Evolutionary conservation across 1,139 yeast species (phyloP), one percentile per base, ranked within the genome.

Genomic region (Lodderomyces pseudojiufengensis): DNA sequence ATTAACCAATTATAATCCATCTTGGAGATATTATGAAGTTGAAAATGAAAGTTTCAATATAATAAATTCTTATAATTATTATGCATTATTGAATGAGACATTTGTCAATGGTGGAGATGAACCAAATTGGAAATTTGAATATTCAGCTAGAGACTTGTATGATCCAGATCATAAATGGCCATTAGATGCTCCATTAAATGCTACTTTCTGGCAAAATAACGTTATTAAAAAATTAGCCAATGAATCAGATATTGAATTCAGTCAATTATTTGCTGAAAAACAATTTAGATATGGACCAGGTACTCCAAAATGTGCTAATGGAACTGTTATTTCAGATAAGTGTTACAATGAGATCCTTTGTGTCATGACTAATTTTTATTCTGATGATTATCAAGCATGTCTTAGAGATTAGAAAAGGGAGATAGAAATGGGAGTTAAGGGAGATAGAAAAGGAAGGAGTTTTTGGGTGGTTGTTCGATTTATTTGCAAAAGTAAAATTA

Each of bases 21-120:
- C 80, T 20, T 82, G 85, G 84, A 70, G 84, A 54, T 80, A 79
- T 58, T 82, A 82, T 50, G 78, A 77, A 49, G 83, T 82, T 31
- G 87, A 82, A 53, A 63, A 74, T 16, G 62, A 73, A 45, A 73
- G 85, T 4, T 80, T 79, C 62, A 74, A 74, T 42, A 65, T 82
- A 41, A 65, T 79, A 66, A 76, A 82, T 49, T 66, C 81, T 4
- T 67, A 57, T 59, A 80, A 79, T 50, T 79, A 68, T 57, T 80
- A 66, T 57, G 64, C 78, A 21, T 58, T 61, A 39, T 62, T 78
- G 47, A 76, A 77, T 49, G 72, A 68, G 31, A 76, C 82, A 6
- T 74, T 70, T 50, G 50, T 54, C 38, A 65, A 66, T 39, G 66
- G 65, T 11, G 75, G 74, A 25, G 59, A 52, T 7, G 82, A 75